Evolutionary conservation across 345 rosid genomes (phyloP).

Genomic region (Camelina hispida): DNA sequence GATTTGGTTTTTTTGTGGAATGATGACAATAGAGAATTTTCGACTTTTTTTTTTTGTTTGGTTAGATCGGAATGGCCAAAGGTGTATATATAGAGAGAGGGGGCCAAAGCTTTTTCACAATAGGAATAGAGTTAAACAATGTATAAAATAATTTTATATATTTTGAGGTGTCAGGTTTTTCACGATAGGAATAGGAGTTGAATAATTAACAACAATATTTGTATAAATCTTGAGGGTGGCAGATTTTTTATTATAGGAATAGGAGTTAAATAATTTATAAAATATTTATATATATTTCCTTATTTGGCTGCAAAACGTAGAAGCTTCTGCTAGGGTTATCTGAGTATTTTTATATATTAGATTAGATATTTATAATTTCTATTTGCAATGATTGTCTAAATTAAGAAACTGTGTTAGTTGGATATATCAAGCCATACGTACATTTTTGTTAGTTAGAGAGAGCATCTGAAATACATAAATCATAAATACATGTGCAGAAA

Average conservation of each 20-base stretch:
- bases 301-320: not conserved
- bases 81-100: not conserved
- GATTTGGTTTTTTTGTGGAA: constrained; percentile 19
- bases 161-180: not conserved
- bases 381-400: not conserved
- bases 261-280: not conserved
- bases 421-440: not conserved
- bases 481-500: constrained; percentile 29
- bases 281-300: not conserved
- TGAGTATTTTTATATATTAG: not conserved
- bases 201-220: not conserved
- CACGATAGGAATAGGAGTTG: not conserved
- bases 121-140: not conserved
- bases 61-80: not conserved
- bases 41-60: not conserved
- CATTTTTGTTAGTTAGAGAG: not conserved
- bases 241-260: not conserved
- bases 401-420: not conserved
- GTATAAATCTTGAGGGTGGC: not conserved
- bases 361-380: not conserved
- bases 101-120: not conserved
- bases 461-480: constrained; percentile 13
- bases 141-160: too few species aligned
- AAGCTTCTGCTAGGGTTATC: not conserved
- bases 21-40: constrained; percentile 5